Conservation (phyloP, 1,139 yeast species). For the Geotrichum carabidarum region DNA sequence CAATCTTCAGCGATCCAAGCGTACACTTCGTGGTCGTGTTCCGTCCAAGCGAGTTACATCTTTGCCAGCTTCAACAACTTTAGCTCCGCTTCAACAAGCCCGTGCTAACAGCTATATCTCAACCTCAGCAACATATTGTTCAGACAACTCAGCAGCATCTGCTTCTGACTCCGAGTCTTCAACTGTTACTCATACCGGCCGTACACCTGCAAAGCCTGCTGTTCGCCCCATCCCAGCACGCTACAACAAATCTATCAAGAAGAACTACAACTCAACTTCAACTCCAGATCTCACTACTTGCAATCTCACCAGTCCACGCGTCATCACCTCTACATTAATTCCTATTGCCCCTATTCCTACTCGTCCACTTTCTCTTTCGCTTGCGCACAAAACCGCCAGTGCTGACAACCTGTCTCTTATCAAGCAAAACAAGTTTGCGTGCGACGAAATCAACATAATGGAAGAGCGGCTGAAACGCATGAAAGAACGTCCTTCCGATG, state of each 20-base stretch:
- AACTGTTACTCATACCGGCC: neutral
- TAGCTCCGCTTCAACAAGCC: neutral
- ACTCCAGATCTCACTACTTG: neutral
- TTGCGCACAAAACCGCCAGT: conserved; percentile 3
- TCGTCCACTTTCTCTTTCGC: conserved; percentile 9
- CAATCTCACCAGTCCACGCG: neutral
- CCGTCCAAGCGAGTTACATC: neutral
- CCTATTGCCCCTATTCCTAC: conserved; percentile 13
- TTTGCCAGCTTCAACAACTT: neutral
- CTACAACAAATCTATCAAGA: neutral
- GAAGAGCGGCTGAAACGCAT: conserved; percentile 8
- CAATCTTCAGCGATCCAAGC: neutral
- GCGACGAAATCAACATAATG: conserved; percentile 11
- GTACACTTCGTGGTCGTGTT: neutral
- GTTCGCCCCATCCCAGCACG: no score
- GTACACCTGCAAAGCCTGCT: no score
- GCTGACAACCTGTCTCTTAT: neutral
- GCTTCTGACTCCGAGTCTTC: neutral
- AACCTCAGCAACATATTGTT: neutral
- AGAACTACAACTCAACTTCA: neutral
- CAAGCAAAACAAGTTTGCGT: conserved; percentile 6
- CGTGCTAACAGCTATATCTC: neutral
- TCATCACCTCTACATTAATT: conserved; percentile 3
- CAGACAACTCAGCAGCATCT: neutral
- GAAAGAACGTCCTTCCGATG: neutral